Evolutionary conservation across 2,329 filamentous ascomycete species (phyloP), one percentile per base, ranked within the genome.

Genomic region (Mycogone perniciosa): DNA sequence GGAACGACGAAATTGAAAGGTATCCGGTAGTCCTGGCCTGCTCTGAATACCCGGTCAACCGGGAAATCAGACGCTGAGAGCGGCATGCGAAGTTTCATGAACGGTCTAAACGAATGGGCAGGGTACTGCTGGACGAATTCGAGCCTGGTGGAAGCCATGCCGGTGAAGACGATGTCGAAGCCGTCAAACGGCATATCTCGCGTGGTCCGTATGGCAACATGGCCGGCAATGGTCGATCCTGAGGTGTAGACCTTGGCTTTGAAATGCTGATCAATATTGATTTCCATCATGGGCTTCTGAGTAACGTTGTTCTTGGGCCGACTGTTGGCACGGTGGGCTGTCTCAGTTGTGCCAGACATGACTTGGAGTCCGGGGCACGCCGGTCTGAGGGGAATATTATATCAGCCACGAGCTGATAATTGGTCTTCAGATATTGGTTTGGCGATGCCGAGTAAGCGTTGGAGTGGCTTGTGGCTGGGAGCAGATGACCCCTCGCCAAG

Each of bases 1-100:
- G 79, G 79, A 11, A 82, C 72, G 52, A 82, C 74, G 56, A 82
- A 82, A 66, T 79, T 66, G 67, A 82, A 79, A n/a, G 79, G 79
- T 27, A 82, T 63, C 10, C 60, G 71, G 63, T 79, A 78, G 29
- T 68, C 70, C 55, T 63, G 62, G 2, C 72, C 76, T n/a, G 71
- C 67, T 62, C 75, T 67, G 53, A 81, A 75, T 31, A 79, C 59
- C 33, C 72, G 67, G 20, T 72, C 66, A 6, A 65, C 63, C 2
- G 79, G 79, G 48, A 81, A 74, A 6, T 67, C 60, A 1, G 70
- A 68, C n/a, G 70, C 68, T 44, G 55, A 52, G 20, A 81, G 67
- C 7, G 79, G 79, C 73, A 82, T 80, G 48, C 71, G 67, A 54
- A 80, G 65, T 67, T 80, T 79, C 58, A 82, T 69, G 47, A 82